Evolutionary conservation across 441 rosid species (phyloP).

Genomic region (Manihot esculenta): DNA sequence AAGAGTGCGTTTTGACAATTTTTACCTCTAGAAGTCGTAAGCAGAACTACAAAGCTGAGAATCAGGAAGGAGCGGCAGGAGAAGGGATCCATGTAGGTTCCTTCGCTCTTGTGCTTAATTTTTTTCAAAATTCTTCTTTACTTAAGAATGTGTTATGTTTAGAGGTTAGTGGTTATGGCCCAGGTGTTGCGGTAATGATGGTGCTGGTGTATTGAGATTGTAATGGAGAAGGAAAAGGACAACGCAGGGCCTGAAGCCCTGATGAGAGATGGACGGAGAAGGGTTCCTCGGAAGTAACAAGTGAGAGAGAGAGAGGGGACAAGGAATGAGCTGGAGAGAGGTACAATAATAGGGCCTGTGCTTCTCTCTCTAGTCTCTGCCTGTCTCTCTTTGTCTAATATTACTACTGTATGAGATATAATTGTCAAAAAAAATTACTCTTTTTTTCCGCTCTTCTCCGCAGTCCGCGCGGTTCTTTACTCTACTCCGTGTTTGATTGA

Average conservation of each 20-base stretch:
- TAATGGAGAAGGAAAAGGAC: conserved; percentile 5
- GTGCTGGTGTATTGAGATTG: not conserved
- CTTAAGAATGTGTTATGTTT: not conserved
- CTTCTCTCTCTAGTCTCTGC: too few relatives aligned
- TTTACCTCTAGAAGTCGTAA: conserved; percentile 44
- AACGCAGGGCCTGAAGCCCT: conserved; percentile 14
- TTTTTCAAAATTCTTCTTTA: not conserved
- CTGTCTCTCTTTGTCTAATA: too few relatives aligned
- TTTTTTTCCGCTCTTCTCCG: too few relatives aligned
- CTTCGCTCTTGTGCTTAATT: not conserved
- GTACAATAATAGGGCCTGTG: too few relatives aligned
- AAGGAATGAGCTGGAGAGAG: too few relatives aligned
- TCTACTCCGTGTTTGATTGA: too few relatives aligned
- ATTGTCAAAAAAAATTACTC: too few relatives aligned
- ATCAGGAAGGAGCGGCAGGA: conserved; percentile 21
- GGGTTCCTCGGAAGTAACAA: too few relatives aligned
- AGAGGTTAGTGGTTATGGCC: not conserved
- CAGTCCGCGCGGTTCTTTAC: too few relatives aligned
- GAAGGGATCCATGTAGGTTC: conserved; percentile 36
- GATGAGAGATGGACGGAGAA: not conserved
- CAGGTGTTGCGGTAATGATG: not conserved
- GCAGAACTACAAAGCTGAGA: conserved; percentile 35
- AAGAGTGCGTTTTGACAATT: not conserved
- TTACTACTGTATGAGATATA: too few relatives aligned
- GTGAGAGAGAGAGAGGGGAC: too few relatives aligned